Base-by-base conservation (phyloP, 2,329 filamentous ascomycete genomes). In the Aspergillus persii region DNA sequence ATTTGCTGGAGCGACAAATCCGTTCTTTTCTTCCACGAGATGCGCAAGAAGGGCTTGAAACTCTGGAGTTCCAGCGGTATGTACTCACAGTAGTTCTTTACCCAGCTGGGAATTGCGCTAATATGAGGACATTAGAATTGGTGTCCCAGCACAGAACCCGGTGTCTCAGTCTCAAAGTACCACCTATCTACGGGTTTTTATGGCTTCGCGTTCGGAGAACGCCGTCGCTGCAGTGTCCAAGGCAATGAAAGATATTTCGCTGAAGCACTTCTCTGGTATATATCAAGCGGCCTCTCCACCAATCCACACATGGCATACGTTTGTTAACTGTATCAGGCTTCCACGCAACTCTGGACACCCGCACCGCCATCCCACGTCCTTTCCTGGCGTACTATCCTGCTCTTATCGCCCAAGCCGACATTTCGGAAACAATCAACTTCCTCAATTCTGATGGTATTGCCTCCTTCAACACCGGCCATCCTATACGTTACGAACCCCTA, bases 1-100 rank as follows among this genome's bases (percentile, higher is more conserved):
- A 80, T 47, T 68, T 84, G 0, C 71, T 80, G 27, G 81, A 84
- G 63, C 73, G 69, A 5, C 82, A 84, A 68, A 63, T 84, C 9
- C 74, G 76, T 1, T 71, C 74, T 56, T 76, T 76, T 3, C 70
- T 84, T 12, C 66, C 75, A n/a, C 69, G 77, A 30, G 73, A 72
- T 1, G 69, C 76, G 4, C 57, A 73, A 27, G 70, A 79, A 23
- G 70, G 77, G 36, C 75, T 83, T 49, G 78, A 83, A 56, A 68
- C 81, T 3, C 71, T 85, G n/a, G 81, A 84, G 41, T 84, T 85
- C 54, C 82, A 84, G 66, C 68, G 78, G 66, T 74, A 67, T 56
- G 58, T 4, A 26, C 5, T 11, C 27, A 30, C 29, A 7, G 1
- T 8, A 36, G 11, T 8, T 15, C 2, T 31, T 23, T 23, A 23